Percentiles rank a stretch among this genome's conserved stretches.
Conservation (phyloP, 1,284 basidiomycete species). For the Porodaedalea pini region DNA sequence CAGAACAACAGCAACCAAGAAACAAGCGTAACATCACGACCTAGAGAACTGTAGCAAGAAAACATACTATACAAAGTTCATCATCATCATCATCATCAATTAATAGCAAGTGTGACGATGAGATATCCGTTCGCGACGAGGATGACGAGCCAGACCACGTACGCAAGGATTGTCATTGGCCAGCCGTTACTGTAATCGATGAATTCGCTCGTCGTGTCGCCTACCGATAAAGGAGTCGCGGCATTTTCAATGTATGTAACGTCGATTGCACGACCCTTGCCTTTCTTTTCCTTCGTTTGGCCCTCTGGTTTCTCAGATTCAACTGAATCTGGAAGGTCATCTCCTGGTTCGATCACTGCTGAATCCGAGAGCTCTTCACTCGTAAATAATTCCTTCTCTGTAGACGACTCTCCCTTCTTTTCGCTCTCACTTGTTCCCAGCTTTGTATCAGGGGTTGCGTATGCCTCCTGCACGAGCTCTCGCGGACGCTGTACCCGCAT, state of each 20-base stretch:
- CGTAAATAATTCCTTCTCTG: not conserved
- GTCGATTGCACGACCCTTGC: conserved; percentile 1
- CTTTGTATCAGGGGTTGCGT: not conserved
- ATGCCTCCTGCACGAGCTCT: not conserved
- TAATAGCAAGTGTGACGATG: conserved; percentile 48
- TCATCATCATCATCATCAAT: not conserved
- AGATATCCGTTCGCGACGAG: conserved; percentile 72
- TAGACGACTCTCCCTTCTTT: conserved; percentile 3
- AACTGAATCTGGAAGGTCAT: not conserved
- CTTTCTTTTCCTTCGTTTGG: conserved; percentile 3
- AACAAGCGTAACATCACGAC: conserved; percentile 1
- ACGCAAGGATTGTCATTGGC: conserved; percentile 53
- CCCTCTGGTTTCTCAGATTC: not conserved
- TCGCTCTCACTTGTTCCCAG: not conserved
- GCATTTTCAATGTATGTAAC: not conserved
- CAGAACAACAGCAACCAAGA: no score
- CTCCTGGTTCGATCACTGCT: not conserved
- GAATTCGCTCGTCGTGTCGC: conserved; percentile 27
- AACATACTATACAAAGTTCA: not conserved
- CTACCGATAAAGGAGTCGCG: conserved; percentile 5
- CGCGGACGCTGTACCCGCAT: conserved; percentile 56
- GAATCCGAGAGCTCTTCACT: not conserved
- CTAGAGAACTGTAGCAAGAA: not conserved
- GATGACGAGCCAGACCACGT: conserved; percentile 60
- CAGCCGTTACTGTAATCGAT: conserved; percentile 64